Conservation (phyloP, 2,329 filamentous ascomycete genomes). For the Fusarium hostae region DNA sequence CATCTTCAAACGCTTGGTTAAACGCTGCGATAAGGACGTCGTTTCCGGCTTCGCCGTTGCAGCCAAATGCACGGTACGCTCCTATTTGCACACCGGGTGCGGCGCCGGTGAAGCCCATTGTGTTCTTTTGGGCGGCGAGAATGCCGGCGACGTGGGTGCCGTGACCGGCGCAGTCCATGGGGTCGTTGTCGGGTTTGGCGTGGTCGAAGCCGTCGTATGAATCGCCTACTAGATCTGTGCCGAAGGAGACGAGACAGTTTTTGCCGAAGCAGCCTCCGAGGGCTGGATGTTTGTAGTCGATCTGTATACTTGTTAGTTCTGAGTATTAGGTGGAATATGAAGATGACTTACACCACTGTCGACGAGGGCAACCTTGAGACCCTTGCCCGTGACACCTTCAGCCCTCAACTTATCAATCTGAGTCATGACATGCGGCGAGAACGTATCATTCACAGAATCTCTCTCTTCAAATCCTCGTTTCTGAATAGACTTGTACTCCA, state of each 20-base stretch:
- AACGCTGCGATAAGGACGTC: slow-evolving; percentile 70
- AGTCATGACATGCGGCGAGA: slow-evolving; percentile 65
- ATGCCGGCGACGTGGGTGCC: slow-evolving; percentile 72
- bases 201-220: slow-evolving; percentile 56
- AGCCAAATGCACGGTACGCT: slow-evolving; percentile 68
- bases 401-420: slow-evolving; percentile 65
- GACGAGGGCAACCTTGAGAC: slow-evolving; percentile 64
- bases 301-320: slow-evolving; percentile 45
- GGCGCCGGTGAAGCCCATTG: slow-evolving; percentile 66
- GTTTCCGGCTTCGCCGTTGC: slow-evolving; percentile 59
- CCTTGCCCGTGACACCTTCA: slow-evolving; percentile 60
- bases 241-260: slow-evolving; percentile 67
- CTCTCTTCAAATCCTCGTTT: slow-evolving; percentile 34
- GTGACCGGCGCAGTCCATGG: slow-evolving; percentile 68
- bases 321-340: fast-evolving
- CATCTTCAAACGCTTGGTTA: slow-evolving; percentile 69
- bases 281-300: slow-evolving; percentile 72
- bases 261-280: slow-evolving; percentile 72
- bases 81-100: slow-evolving; percentile 67
- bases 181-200: slow-evolving; percentile 60
- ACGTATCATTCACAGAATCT: slow-evolving; percentile 49
- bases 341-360: slow-evolving; percentile 63
- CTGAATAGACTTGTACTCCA: slow-evolving; percentile 31
- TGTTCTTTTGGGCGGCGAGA: slow-evolving; percentile 66
- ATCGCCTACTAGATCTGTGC: slow-evolving; percentile 69